These are phyloP conservation scores for Cercospora janseana DNA, from an alignment of 2,329 filamentous ascomycete species.

Conservation along the genomic window DNA sequence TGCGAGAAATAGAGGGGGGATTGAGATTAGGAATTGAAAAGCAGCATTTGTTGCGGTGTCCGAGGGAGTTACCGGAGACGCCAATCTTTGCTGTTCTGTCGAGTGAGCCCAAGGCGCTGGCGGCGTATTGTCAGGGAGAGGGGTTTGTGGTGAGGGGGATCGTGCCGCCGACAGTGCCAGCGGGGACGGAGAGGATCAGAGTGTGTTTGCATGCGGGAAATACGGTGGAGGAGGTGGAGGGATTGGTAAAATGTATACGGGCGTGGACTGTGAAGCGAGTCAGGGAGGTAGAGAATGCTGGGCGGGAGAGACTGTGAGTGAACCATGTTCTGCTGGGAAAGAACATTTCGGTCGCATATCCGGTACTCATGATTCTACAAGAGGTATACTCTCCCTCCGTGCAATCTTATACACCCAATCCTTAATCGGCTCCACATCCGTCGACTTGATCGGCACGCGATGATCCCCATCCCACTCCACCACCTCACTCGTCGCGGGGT, in stretches of 20 bases:
- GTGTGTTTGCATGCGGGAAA: slow-evolving; percentile 69
- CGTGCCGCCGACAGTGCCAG: slow-evolving; percentile 66
- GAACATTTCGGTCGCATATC: not conserved
- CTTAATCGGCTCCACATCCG: slow-evolving; percentile 61
- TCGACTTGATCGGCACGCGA: slow-evolving; percentile 65
- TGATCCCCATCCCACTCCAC: slow-evolving; percentile 74
- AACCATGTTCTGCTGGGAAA: not conserved
- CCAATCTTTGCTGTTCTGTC: slow-evolving; percentile 66
- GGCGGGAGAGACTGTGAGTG: slow-evolving; percentile 6
- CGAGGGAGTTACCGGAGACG: slow-evolving; percentile 48
- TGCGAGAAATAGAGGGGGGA: slow-evolving; percentile 42
- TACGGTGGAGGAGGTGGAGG: slow-evolving; percentile 56
- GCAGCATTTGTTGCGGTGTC: slow-evolving; percentile 33
- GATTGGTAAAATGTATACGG: slow-evolving; percentile 50
- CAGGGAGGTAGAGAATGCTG: slow-evolving; percentile 14
- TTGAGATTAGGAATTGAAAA: slow-evolving; percentile 31
- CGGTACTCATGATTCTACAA: slow-evolving; percentile 6
- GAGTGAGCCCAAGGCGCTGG: slow-evolving; percentile 56
- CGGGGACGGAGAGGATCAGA: slow-evolving; percentile 61
- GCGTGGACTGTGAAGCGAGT: slow-evolving; percentile 46
- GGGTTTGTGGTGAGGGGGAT: slow-evolving; percentile 65
- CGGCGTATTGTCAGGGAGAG: slow-evolving; percentile 57
- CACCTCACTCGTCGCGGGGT: slow-evolving; percentile 53
- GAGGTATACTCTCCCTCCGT: slow-evolving; percentile 46
- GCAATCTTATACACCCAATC: slow-evolving; percentile 54